A percentile compares a stretch with the other conserved stretches of the same genome.
phyloP scores from a whole-genome alignment of 148 eudicot species.

The Silene conica region DNA sequence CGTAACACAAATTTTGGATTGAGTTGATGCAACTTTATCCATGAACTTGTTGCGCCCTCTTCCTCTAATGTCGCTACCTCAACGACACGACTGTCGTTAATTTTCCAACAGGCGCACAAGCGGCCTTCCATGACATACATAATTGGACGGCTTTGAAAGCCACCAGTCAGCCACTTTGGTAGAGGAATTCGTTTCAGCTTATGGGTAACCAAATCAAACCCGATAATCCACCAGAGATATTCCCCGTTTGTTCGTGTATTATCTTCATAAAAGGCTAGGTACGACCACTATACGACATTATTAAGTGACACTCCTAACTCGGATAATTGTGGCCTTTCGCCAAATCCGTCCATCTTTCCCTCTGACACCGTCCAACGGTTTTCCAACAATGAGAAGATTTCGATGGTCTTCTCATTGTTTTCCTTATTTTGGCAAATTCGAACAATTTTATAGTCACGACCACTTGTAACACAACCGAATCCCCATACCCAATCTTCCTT shows the following conservation, averaged over 20 bases:
- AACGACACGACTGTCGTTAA: background rate
- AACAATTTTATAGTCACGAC: slow-evolving; percentile 4
- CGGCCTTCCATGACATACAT: slow-evolving; percentile 12
- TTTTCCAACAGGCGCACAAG: background rate
- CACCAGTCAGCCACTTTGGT: background rate
- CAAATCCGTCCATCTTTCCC: background rate
- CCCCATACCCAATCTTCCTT: slow-evolving; percentile 7
- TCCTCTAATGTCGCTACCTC: background rate
- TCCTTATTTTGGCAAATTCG: background rate
- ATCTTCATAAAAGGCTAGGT: too few relatives aligned
- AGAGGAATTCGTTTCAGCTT: background rate
- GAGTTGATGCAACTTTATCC: background rate
- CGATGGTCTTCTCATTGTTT: background rate
- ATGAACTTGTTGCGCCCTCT: background rate
- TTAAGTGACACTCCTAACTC: background rate
- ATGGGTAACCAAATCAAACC: slow-evolving; percentile 7
- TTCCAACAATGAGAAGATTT: background rate
- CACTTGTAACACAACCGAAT: slow-evolving; percentile 1
- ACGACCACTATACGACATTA: too few relatives aligned
- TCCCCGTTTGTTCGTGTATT: too few relatives aligned
- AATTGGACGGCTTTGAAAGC: background rate
- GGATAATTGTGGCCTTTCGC: background rate
- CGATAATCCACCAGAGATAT: slow-evolving; percentile 4
- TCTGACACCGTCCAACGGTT: too few relatives aligned
- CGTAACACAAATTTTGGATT: background rate